phyloP scores from a whole-genome alignment of 768 basidiomycete species.

The Rhodosporidiobolus odoratus region DNA sequence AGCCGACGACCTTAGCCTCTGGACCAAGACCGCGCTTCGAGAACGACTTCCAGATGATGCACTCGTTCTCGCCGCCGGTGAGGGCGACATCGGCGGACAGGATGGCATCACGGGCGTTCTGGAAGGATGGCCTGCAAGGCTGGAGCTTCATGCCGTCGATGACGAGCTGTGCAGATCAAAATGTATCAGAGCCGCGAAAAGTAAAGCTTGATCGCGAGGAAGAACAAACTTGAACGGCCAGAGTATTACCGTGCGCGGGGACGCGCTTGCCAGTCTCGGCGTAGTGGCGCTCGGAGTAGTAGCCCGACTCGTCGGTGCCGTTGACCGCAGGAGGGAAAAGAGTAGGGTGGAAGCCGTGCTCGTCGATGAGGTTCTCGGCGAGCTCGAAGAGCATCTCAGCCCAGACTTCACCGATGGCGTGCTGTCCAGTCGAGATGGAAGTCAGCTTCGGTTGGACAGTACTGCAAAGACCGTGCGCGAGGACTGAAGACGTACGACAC shows the following conservation, averaged over 20 bases:
- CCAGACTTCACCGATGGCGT: conserved; percentile 83
- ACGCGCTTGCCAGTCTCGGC: conserved; percentile 56
- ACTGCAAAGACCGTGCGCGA: neutral
- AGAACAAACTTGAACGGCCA: conserved; percentile 46
- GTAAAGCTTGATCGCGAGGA: neutral
- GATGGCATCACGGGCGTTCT: conserved; percentile 37
- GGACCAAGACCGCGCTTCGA: conserved; percentile 71
- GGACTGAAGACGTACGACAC: neutral
- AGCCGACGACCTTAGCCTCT: conserved; percentile 65
- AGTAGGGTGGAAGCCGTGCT: conserved; percentile 30
- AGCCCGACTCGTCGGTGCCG: conserved; percentile 50
- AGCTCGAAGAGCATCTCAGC: conserved; percentile 54
- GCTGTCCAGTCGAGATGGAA: no score
- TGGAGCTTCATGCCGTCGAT: conserved; percentile 92
- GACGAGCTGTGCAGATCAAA: conserved; percentile 56
- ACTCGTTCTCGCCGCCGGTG: conserved; percentile 89
- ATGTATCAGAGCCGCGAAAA: no score
- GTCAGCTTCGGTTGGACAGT: no score
- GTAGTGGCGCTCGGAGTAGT: conserved; percentile 56
- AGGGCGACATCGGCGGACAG: conserved; percentile 68
- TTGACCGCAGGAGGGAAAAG: conserved; percentile 74
- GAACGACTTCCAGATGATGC: conserved; percentile 80
- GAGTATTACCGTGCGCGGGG: conserved; percentile 86
- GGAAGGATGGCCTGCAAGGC: conserved; percentile 64
- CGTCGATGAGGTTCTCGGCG: conserved; percentile 43